phyloP scores from a whole-genome alignment of 1,284 basidiomycete species.

The Thecaphora thlaspeos region DNA sequence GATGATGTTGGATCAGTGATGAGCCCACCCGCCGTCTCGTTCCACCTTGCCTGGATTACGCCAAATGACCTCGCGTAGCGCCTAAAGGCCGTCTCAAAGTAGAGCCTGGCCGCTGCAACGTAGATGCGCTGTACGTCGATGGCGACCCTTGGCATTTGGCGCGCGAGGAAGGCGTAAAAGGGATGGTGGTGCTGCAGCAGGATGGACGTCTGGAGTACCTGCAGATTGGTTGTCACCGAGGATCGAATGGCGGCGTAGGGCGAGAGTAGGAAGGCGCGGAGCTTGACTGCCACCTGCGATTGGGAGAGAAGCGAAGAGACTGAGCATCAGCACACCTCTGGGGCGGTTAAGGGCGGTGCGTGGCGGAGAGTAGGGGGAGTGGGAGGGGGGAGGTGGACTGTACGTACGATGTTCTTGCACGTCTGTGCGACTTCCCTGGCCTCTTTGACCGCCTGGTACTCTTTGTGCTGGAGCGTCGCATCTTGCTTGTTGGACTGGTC shows the following conservation, averaged over 20 bases:
- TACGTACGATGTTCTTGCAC: slow-evolving; percentile 74
- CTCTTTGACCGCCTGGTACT: slow-evolving; percentile 70
- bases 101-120: slow-evolving; percentile 76
- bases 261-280: slow-evolving; percentile 81
- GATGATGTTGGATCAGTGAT: slow-evolving; percentile 8
- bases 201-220: slow-evolving; percentile 83
- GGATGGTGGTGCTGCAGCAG: slow-evolving; percentile 70
- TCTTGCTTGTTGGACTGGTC: neutral
- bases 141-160: slow-evolving; percentile 77
- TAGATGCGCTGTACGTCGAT: slow-evolving; percentile 88
- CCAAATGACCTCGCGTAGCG: slow-evolving; percentile 71
- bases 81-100: slow-evolving; percentile 93
- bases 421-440: slow-evolving; percentile 79
- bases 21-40: slow-evolving; percentile 3
- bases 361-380: slow-evolving; percentile 1
- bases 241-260: slow-evolving; percentile 77
- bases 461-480: too few species aligned
- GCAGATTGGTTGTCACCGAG: slow-evolving; percentile 87
- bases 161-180: slow-evolving; percentile 80
- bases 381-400: slow-evolving; percentile 8
- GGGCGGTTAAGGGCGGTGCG: too few species aligned
- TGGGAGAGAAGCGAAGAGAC: neutral
- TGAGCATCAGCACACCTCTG: too few species aligned
- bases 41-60: slow-evolving; percentile 29
- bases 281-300: slow-evolving; percentile 63